Evolutionary conservation across 768 basidiomycete species (phyloP), one percentile per base, ranked within the genome.

Genomic region (Lactarius pseudohatsudake): DNA sequence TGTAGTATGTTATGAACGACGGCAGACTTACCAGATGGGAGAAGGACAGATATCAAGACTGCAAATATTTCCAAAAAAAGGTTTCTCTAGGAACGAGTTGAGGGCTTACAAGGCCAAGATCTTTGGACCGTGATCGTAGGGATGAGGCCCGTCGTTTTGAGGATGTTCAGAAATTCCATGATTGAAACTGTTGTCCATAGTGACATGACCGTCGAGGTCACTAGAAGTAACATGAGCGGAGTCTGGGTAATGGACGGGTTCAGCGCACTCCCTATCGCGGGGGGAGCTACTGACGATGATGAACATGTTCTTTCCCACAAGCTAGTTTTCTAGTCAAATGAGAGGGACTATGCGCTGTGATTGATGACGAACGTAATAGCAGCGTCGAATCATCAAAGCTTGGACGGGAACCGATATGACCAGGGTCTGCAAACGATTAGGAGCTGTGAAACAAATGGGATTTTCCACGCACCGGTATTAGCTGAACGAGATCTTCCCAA

Each of bases 291-390:
- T 41, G 38, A 66, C 65, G 18, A 53, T 53, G 26, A 66, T 43
- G 18, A 57, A 62, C 30, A 53, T 13, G 54, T 66, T 66, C 57
- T 38, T 28, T 13, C 41, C 40, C 18, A 67, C 50, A 4, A 62
- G 40, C 66, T 67, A 22, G 13, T 36, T 34, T n/a, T 36, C 26
- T 4, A 41, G 32, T 67, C 26, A 63, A 54, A 47, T 43, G 11
- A 2, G 20, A 16, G 13, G 15, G 1, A 13, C 16, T 20, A 10
- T 22, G 22, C 18, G 30, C 55, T 20, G 18, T 28, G 26, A 30
- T 28, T 16, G 7, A 36, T n/a, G 11, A 63, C 66, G 34, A 47
- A 67, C 66, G 56, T 67, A 18, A 59, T 67, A 63, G 41, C 66
- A 67, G 10, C 66, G 66, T 41, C 61, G 53, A n/a, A 67, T 54